A percentile compares a stretch with the other conserved stretches of the same genome.
Conservation (phyloP, 1,284 basidiomycete species). For the Melampsora larici-populina region DNA sequence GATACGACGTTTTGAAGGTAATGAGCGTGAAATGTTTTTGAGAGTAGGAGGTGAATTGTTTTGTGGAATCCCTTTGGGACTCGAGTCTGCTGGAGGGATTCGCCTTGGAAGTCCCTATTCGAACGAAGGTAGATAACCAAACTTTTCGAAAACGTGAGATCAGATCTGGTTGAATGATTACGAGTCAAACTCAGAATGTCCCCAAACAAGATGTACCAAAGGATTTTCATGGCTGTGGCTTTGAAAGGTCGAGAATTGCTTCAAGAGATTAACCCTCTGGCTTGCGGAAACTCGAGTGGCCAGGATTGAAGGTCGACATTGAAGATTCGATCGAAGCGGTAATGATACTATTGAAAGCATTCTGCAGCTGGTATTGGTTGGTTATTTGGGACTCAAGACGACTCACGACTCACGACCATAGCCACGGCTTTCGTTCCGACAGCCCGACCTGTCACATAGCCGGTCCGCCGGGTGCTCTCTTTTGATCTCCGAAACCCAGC, state of each 20-base stretch:
- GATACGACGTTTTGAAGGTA: slow-evolving; percentile 47
- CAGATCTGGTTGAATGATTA: background rate
- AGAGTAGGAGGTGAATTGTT: slow-evolving; percentile 25
- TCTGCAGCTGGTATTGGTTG: no score
- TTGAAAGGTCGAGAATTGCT: background rate
- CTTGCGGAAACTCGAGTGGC: background rate
- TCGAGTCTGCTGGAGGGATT: background rate
- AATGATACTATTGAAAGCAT: background rate
- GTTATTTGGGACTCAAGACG: no score
- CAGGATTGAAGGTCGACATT: background rate
- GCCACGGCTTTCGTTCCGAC: no score
- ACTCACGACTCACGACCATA: no score
- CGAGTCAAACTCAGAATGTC: background rate
- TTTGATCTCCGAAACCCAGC: no score
- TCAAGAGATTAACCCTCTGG: background rate
- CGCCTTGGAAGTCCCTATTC: slow-evolving; percentile 3
- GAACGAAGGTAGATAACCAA: background rate
- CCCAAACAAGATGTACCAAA: background rate
- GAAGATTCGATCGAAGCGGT: background rate
- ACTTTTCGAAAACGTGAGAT: background rate
- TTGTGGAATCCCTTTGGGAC: slow-evolving; percentile 15
- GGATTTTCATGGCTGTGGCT: background rate
- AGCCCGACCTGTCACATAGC: no score
- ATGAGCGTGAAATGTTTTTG: slow-evolving; percentile 28
- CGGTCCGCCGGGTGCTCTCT: no score